Base-by-base conservation (phyloP, 352 stramenopile species). In the Elongisporangium senticosum region DNA sequence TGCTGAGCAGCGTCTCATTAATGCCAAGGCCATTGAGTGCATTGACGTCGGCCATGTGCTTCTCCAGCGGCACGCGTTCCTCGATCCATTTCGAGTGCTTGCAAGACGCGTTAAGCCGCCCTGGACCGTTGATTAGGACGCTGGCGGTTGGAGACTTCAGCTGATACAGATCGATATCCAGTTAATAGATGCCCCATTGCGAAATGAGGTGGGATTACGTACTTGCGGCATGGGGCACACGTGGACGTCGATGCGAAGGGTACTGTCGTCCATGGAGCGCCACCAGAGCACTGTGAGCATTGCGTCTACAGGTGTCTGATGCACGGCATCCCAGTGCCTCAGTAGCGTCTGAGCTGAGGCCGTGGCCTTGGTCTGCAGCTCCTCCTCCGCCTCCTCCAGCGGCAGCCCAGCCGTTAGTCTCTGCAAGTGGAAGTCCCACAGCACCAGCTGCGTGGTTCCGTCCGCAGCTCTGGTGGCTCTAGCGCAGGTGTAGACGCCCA, bases 71-170 rank as follows among this genome's bases (percentile, higher is more conserved):
- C 2, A 68, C 37, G 17, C 84, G 80, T 20, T 89, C 71, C 0
- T 62, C 14, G 26, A 94, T 89, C 84, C 82, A 94, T 26, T 77
- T 63, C 10, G 83, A 74, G 69, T 94, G 76, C 62, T 94, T 94
- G 54, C 76, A 86, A 26, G 51, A 22, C 7, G 82, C 65, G 17
- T 90, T 77, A 4, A 55, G 3, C 1, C 84, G 69, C 0, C 62
- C 58, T n/a, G 62, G 40, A 21, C 84, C 84, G 51, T 80, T 59
- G 20, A 94, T 62, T 33, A 94, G 23, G 19, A 86, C 68, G 1
- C 69, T 83, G 4, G 69, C 78, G 7, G 64, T 58, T 4, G 66
- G 49, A 50, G 63, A 67, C 58, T 70, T 75, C 7, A 74, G 64
- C 62, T 74, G 51, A 2, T 28, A 7, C 24, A 4, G 8, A 13